Evolutionary conservation across 2,329 filamentous ascomycete genomes (phyloP).

Genomic region (Penicillium janthinellum): DNA sequence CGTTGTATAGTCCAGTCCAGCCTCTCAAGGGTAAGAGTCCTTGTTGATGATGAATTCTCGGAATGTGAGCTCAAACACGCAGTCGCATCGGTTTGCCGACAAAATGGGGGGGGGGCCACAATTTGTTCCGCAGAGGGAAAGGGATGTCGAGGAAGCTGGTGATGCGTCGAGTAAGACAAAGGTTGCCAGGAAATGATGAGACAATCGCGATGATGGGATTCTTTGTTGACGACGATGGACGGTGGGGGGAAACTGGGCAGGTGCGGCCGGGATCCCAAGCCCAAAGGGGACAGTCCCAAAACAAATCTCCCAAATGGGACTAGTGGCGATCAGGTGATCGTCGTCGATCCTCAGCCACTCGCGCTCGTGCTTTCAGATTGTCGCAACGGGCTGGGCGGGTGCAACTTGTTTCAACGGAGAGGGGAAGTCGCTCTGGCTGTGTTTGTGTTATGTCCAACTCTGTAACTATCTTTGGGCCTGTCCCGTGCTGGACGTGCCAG

Average conservation of each 20-base stretch:
- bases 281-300: slow-evolving; percentile 29
- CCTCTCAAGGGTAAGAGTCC: neutral
- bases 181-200: slow-evolving; percentile 4
- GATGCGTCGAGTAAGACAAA: neutral
- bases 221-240: slow-evolving; percentile 30
- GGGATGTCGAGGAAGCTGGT: neutral
- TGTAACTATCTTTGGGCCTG: no score
- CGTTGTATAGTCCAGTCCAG: slow-evolving; percentile 12
- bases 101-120: neutral
- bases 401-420: neutral
- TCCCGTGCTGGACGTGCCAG: neutral
- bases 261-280: slow-evolving; percentile 26
- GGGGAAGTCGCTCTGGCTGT: no score
- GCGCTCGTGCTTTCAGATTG: neutral
- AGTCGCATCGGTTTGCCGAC: slow-evolving; percentile 11
- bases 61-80: slow-evolving; percentile 21
- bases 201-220: slow-evolving; percentile 22
- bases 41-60: slow-evolving; percentile 8
- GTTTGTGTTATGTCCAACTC: neutral
- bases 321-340: slow-evolving; percentile 30
- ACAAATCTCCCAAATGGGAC: slow-evolving; percentile 46
- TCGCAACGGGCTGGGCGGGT: neutral
- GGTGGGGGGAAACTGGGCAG: slow-evolving; percentile 20
- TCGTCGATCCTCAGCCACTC: slow-evolving; percentile 25
- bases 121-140: neutral